A percentile compares a stretch with the other conserved stretches of the same genome.
These are phyloP conservation scores for Coemansia erecta DNA, from an alignment of 192 early-diverging fungal species.

Conservation along the genomic window DNA sequence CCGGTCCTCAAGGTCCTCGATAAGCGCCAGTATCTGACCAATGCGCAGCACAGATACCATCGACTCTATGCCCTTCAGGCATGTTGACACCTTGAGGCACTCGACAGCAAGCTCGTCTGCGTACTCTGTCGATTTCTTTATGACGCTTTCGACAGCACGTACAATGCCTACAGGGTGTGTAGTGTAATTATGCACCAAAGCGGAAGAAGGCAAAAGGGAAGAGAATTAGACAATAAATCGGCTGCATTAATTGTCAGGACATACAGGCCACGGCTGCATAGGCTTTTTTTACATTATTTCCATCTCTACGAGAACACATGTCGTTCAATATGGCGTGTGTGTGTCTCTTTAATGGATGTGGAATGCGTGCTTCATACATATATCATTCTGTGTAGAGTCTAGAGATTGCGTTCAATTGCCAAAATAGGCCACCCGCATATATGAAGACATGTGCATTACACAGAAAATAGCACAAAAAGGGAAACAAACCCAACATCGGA, in stretches of 20 bases:
- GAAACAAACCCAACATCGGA: not conserved
- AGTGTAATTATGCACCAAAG: not conserved
- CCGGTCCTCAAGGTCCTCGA: conserved; percentile 38
- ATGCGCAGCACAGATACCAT: conserved; percentile 24
- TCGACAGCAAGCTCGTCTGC: conserved; percentile 32
- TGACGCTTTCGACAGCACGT: conserved; percentile 20
- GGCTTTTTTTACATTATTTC: not conserved
- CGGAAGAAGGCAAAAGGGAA: not conserved
- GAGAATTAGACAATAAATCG: conserved; percentile 2
- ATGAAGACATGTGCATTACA: conserved; percentile 1
- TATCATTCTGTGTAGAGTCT: not conserved
- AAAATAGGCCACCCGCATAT: conserved; percentile 7
- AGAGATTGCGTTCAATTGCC: conserved; percentile 3
- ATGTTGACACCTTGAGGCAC: conserved; percentile 33
- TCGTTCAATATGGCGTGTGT: not conserved
- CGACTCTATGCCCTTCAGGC: conserved; percentile 27
- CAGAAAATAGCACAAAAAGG: conserved; percentile 3
- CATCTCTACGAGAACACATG: not conserved
- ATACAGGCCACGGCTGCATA: not conserved
- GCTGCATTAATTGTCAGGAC: conserved; percentile 24
- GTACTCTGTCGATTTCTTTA: conserved; percentile 33
- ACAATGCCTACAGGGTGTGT: conserved; percentile 30
- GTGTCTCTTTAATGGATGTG: not conserved
- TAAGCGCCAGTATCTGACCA: conserved; percentile 24
- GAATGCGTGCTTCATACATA: conserved; percentile 4